Base-by-base conservation (phyloP, 306 rosid genomes). In the Glycine soja region DNA sequence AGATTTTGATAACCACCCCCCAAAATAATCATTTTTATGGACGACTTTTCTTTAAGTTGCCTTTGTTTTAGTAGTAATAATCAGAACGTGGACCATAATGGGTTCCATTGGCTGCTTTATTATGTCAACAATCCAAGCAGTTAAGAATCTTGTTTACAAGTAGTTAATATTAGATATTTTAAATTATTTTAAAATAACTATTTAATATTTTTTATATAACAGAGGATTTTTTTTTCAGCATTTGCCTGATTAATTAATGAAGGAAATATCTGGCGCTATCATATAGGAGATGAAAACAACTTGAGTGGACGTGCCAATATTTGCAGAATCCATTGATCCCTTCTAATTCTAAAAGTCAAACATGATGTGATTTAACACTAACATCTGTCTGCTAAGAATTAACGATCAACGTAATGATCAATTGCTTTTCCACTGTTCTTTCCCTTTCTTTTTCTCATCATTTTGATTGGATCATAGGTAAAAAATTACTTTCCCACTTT, bases 281-380 rank as follows among this genome's bases (percentile, higher is more conserved):
- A 65, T 7, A 10, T 5, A 7, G 71, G 7, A n/a, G 57, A 32
- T 45, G 72, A 80, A 36, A 80, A 48, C 46, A 3, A 51, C 7
- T 38, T 14, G 61, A 74, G 36, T 75, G 76, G 76, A 15, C 7
- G 19, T 43, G 51, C 64, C 48, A 72, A 72, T 40, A 73, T 72
- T 64, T 73, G 67, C 13, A 10, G 75, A 64, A 52, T 64, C 50
- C n/a, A 5, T 76, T 52, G 10, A 56, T 40, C 74, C 30, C n/a
- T 51, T 51, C 0, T 50, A 45, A 42, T 38, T 36, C 12, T 36
- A 6, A 7, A 77, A 83, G 86, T 82, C 82, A 82, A 77, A 70
- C 48, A 9, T 10, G 38, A 57, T 63, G 56, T 77, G 53, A 71
- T 51, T 12, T 8, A 43, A 70, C 82, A 16, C 69, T 38, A 76